phyloP scores from a whole-genome alignment of 2,329 filamentous ascomycete genomes.

The Acrodontium crateriforme region DNA sequence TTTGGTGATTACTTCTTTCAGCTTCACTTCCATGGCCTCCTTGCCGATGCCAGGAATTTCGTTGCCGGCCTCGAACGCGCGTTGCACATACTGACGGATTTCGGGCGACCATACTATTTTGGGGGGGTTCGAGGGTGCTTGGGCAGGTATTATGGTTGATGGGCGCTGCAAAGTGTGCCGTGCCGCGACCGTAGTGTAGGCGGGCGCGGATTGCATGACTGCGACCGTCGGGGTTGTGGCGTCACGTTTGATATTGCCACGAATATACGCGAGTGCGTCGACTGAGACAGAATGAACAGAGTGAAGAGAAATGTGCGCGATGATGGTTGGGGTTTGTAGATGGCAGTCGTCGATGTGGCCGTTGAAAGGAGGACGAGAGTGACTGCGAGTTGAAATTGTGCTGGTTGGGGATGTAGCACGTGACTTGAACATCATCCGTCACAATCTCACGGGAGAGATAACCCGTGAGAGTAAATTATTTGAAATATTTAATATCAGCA shows the following conservation, averaged over 20 bases:
- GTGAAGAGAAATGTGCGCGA: too few species aligned
- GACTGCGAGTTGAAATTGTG: conserved; percentile 1
- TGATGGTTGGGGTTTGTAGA: too few species aligned
- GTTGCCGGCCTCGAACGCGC: conserved; percentile 60
- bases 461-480: not conserved
- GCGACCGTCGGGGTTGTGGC: conserved; percentile 1
- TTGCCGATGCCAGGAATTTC: conserved; percentile 28
- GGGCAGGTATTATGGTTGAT: too few species aligned
- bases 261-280: too few species aligned
- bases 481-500: too few species aligned
- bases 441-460: not conserved
- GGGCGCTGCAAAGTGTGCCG: conserved; percentile 25
- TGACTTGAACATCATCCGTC: too few species aligned
- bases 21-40: conserved; percentile 64
- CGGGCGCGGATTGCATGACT: conserved; percentile 21
- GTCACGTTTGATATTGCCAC: too few species aligned
- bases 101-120: conserved; percentile 68
- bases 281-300: too few species aligned
- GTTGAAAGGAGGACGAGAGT: conserved; percentile 1
- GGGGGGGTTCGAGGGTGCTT: conserved; percentile 18
- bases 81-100: conserved; percentile 79
- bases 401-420: conserved; percentile 3
- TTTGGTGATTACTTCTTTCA: conserved; percentile 73
- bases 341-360: too few species aligned
- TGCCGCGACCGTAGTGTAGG: conserved; percentile 33